Conservation (phyloP, 2,329 filamentous ascomycete genomes). For the Plenodomus biglobosus region DNA sequence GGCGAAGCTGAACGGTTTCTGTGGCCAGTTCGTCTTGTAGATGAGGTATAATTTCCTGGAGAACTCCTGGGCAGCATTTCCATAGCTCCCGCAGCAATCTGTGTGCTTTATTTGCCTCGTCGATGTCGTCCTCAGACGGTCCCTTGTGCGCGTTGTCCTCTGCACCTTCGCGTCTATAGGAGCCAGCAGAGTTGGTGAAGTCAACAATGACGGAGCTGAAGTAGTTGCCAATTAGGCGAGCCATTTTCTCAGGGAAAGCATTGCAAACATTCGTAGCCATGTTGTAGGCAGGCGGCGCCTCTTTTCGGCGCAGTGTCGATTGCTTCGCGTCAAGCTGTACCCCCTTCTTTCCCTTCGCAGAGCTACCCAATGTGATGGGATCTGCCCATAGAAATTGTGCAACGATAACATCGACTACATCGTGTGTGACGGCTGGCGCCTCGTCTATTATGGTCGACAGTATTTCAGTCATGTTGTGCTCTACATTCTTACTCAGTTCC, state of each 20-base stretch:
- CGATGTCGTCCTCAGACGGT: constrained; percentile 79
- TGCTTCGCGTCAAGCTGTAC: constrained; percentile 70
- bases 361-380: constrained; percentile 56
- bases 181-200: constrained; percentile 55
- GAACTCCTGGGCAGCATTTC: constrained; percentile 83
- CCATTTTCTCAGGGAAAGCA: constrained; percentile 88
- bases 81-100: constrained; percentile 87
- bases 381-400: constrained; percentile 93
- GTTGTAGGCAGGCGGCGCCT: constrained; percentile 88
- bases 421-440: constrained; percentile 70
- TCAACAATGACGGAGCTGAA: constrained; percentile 97
- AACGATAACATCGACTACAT: constrained; percentile 89
- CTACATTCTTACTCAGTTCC: constrained; percentile 86
- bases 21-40: constrained; percentile 89
- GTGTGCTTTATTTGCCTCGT: constrained; percentile 88
- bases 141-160: constrained; percentile 56
- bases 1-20: constrained; percentile 82
- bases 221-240: constrained; percentile 89
- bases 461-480: constrained; percentile 86
- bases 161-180: constrained; percentile 41
- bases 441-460: constrained; percentile 87
- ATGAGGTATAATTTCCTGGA: constrained; percentile 92
- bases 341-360: constrained; percentile 55
- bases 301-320: constrained; percentile 79
- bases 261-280: constrained; percentile 97